Base-by-base conservation (phyloP, 2,329 filamentous ascomycete genomes). In the Talaromyces pinophilus region DNA sequence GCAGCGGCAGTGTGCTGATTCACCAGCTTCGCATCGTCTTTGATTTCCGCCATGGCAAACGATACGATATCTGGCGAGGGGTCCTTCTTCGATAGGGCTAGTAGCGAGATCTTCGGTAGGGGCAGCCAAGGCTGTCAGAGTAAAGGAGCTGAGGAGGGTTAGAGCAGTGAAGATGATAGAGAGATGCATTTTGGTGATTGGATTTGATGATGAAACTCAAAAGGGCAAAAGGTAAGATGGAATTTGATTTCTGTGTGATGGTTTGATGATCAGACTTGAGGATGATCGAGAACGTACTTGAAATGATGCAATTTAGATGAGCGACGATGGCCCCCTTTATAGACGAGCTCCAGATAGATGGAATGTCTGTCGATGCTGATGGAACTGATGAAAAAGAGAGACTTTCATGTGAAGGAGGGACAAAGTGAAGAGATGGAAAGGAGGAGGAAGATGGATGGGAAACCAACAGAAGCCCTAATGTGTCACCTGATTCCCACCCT, bases 71-170 rank as follows among this genome's bases (percentile, higher is more conserved):
- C n/a, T 62, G 30, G 59, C 59, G 5, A 62, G 44, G 5, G 44
- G 30, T 15, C 30, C 59, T 22, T 62, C 28, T 25, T 48, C 22
- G 30, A 35, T 8, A 5, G 59, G 44, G 30, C 19, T 62, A 4
- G 28, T 61, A 38, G n/a, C 30, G 11, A 22, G 17, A 17, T 40
- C 19, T 40, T 48, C 30, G 25, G 59, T 33, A 8, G 44, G 42
- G 8, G n/a, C 33, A 25, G 44, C 59, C 11, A 62, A 4, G 7
- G 44, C 22, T 52, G 59, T 52, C 30, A 62, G 25, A 5, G 44
- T 48, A n/a, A 19, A 62, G 33, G 59, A 62, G 44, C 59, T 62
- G 59, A 62, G 44, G 19, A 62, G 30, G 0, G 59, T 62, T 62
- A 62, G 44, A 38, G 30, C 59, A 38, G 59, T 55, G 61, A 63